Evolutionary conservation across 176 grass and related monocot species (phyloP), one percentile per base, ranked within the genome.

Genomic region (Themeda triandra): DNA sequence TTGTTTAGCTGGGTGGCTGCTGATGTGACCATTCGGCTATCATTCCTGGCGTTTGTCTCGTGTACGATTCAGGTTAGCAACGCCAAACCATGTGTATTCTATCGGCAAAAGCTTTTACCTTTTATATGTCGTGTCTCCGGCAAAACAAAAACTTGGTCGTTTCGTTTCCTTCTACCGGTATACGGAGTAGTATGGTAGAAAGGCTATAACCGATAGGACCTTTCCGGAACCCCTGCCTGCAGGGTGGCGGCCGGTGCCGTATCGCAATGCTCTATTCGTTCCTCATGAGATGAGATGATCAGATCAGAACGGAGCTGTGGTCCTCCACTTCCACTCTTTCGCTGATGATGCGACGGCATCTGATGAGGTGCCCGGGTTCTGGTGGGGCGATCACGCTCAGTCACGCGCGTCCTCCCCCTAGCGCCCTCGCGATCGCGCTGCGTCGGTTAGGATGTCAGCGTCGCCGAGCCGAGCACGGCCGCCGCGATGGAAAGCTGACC

Each of bases 401-500:
- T 48, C 51, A 10, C 10, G 6, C 31, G 10, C 25, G 54, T 28
- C 73, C 24, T 49, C 46, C 4, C 15, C 28, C 8, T 18, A 27
- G 37, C 24, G 35, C 27, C 28, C 29, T 39, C 68, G 15, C 46
- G 15, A 49, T 18, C 13, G 41, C 40, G 27, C 10, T 4, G 49
- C 88, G 80, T 75, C 89, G 75, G 89, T 75, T 90, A 17, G 60
- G 39, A 79, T 25, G 89, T 90, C 89, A 8, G 13, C 75, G 80
- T 87, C 89, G 66, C 31, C 79, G 67, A 78, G 49, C 25, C 25
- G 8, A 28, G 49, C 31, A 49, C 78, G 21, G 79, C 66, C 28
- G 28, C 56, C 40, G 29, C 8, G 21, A 65, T 45, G 65, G 44
- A 60, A 74, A 73, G 42, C 65, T 28, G 67, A 63, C 59, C 88